Conservation (phyloP, 2,329 filamentous ascomycete species). For the Claviceps capensis region DNA sequence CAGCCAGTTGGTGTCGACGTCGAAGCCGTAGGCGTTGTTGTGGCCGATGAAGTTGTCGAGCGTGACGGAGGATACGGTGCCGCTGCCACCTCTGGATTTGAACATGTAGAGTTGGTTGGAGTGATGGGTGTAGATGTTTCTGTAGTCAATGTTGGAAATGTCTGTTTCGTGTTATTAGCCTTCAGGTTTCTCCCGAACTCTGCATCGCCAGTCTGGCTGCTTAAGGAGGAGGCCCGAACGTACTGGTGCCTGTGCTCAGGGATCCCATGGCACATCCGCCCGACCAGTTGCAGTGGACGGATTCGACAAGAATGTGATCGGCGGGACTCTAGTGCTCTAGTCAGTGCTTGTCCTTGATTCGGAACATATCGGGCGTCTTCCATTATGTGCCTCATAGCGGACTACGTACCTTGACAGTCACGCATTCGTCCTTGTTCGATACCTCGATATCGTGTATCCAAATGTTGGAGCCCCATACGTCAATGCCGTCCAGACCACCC, state of each 20-base stretch:
- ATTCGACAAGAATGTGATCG: neutral
- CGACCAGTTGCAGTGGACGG: neutral
- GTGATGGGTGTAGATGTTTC: neutral
- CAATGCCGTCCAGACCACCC: neutral
- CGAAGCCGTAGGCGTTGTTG: neutral
- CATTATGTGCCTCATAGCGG: neutral
- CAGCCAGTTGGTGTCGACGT: neutral
- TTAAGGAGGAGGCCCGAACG: neutral
- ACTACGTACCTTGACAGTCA: neutral
- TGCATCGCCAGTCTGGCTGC: too few relatives aligned
- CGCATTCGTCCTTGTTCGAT: conserved; percentile 1
- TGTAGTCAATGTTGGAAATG: neutral
- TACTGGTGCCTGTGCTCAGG: neutral
- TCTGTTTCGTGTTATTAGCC: neutral
- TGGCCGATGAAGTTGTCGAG: conserved; percentile 1
- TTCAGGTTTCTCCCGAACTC: neutral
- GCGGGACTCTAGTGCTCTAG: neutral
- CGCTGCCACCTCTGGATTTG: conserved; percentile 1
- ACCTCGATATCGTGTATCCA: conserved; percentile 1
- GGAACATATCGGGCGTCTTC: neutral
- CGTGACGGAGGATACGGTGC: neutral
- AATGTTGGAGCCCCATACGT: conserved; percentile 1
- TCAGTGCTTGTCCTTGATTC: too few relatives aligned
- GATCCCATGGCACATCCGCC: neutral
- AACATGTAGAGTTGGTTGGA: neutral